Evolutionary conservation across 495 filamentous ascomycete species (phyloP), one percentile per base, ranked within the genome.

Genomic region (Lichina pygmaea): DNA sequence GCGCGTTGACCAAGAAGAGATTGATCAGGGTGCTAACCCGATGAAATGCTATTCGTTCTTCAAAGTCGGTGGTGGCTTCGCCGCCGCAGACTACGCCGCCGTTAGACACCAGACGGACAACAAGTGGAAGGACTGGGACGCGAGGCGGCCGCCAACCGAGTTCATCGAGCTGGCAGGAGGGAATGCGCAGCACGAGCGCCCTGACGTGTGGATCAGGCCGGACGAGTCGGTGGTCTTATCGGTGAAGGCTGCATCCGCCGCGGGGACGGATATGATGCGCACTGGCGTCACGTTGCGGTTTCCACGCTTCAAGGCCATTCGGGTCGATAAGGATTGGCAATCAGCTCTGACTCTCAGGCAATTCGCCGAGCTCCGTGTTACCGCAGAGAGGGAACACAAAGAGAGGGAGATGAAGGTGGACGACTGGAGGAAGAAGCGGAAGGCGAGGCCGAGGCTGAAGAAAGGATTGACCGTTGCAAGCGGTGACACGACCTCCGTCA

Each of bases 51-150:
- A 76, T 56, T 91, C 81, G 12, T 93, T 97, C 58, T 89, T 83
- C 63, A 95, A 92, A 58, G 89, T 95, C 17, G 89, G 89, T 36
- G 89, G 91, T 44, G 89, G 89, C 0, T 83, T 95, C 51, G 78
- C 72, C 32, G 81, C 77, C 6, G 70, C 75, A 47, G 91, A 97
- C 53, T 93, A 91, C 51, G 75, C 73, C 0, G 72, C 75, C 41
- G 72, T 97, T 37, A 66, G 75, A 1, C 81, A 92, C 53, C 70
- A 71, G 33, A 95, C 91, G 0, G 79, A 92, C 42, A 82, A 77
- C 11, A 91, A 93, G 54, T 97, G 91, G 91, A 65, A 69, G 6
- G 68, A 79, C 13, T 97, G 82, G 82, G 78, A 93, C 57, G 46
- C 67, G 1, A 76, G 77, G 43, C 73, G 70, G 42, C 89, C 89